phyloP scores from a whole-genome alignment of 1,284 basidiomycete species.

The Tilletia caries region DNA sequence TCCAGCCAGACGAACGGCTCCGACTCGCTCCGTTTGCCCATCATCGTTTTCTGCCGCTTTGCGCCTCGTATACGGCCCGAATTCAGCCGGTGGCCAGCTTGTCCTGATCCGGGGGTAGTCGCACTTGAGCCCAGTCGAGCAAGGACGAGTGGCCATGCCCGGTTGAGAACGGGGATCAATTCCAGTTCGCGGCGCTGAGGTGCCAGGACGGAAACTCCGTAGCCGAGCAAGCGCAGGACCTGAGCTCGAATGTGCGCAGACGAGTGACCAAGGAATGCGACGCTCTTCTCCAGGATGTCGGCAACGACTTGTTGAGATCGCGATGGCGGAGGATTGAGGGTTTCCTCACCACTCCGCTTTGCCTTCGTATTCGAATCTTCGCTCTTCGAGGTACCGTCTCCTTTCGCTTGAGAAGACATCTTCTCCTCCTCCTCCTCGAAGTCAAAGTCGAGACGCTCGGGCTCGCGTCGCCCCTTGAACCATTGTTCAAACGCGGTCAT shows the following conservation, averaged over 20 bases:
- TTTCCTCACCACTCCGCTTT: not conserved
- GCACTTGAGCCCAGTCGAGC: constrained; percentile 31
- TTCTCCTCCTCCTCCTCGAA: not conserved
- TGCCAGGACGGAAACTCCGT: constrained; percentile 31
- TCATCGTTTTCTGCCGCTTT: constrained; percentile 1
- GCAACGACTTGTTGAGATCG: constrained; percentile 27
- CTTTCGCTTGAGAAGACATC: not conserved
- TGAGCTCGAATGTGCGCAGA: constrained; percentile 27
- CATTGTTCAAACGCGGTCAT: constrained; percentile 20
- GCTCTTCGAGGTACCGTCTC: not conserved
- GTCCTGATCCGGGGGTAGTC: not conserved
- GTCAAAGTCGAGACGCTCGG: constrained; percentile 3
- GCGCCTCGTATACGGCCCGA: not conserved
- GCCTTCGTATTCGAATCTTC: not conserved
- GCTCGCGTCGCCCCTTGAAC: constrained; percentile 10
- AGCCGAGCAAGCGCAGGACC: constrained; percentile 27
- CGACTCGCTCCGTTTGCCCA: constrained; percentile 25
- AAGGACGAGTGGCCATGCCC: constrained; percentile 45
- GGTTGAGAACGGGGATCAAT: constrained; percentile 41
- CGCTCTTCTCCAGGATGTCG: constrained; percentile 26
- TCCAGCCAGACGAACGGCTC: constrained; percentile 39
- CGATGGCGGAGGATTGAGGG: constrained; percentile 2
- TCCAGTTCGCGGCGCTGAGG: constrained; percentile 31
- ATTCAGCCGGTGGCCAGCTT: not conserved
- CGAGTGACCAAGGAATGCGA: constrained; percentile 32